These are phyloP conservation scores for Mycena venus DNA, from an alignment of 768 basidiomycete genomes.

Conservation along the genomic window DNA sequence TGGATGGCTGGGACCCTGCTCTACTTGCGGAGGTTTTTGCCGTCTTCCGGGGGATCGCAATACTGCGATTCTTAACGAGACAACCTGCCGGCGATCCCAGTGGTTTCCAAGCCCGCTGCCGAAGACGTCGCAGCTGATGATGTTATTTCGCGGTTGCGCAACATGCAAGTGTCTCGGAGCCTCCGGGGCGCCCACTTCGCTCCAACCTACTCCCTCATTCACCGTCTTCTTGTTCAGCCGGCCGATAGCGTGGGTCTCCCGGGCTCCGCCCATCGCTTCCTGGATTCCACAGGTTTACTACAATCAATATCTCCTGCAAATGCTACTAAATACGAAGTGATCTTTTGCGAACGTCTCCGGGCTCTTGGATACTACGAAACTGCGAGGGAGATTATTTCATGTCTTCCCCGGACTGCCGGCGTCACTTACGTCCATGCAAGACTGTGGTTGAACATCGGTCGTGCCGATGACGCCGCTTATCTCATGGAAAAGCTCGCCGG, in stretches of 20 bases:
- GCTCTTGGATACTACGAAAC: constrained; percentile 71
- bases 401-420: constrained; percentile 85
- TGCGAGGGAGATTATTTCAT: constrained; percentile 75
- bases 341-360: constrained; percentile 80
- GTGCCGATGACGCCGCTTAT: constrained; percentile 79
- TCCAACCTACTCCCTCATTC: constrained; percentile 73
- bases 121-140: constrained; percentile 64
- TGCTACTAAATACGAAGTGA: constrained; percentile 76
- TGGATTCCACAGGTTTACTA: constrained; percentile 76
- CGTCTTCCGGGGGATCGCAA: constrained; percentile 82
- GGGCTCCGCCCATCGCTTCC: constrained; percentile 75
- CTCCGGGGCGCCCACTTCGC: constrained; percentile 53
- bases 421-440: constrained; percentile 80
- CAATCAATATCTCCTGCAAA: constrained; percentile 77
- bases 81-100: constrained; percentile 65
- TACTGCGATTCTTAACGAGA: constrained; percentile 71
- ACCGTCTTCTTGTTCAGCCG: constrained; percentile 70
- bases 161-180: constrained; percentile 77
- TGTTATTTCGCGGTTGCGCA: constrained; percentile 75
- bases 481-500: constrained; percentile 82
- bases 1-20: constrained; percentile 74
- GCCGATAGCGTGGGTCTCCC: constrained; percentile 65
- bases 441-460: constrained; percentile 74
- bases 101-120: constrained; percentile 36
- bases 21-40: constrained; percentile 82